Conservation (phyloP, 164 flowering plant genomes). For the Sextonia rubra region DNA sequence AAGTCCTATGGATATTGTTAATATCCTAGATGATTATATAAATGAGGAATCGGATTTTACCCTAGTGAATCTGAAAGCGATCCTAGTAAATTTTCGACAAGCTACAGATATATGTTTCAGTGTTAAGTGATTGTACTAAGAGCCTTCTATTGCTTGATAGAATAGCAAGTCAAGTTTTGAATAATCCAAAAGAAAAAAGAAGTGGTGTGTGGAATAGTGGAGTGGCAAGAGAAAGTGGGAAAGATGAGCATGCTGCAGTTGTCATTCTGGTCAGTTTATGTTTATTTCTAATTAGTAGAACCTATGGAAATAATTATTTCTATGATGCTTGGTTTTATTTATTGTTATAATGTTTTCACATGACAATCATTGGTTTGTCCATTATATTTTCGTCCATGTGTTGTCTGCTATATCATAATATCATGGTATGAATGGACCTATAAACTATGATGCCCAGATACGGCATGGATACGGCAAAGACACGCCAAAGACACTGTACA, state of each 20-base stretch:
- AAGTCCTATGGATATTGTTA: no score
- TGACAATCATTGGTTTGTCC: no score
- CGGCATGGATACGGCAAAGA: no score
- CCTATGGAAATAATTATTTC: background rate
- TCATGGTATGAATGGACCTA: no score
- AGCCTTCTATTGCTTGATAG: constrained; percentile 24
- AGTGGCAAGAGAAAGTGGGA: constrained; percentile 22
- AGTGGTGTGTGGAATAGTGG: constrained; percentile 21
- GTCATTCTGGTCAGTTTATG: constrained; percentile 53
- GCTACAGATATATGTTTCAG: background rate
- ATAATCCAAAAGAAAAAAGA: constrained; percentile 23
- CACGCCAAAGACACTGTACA: no score
- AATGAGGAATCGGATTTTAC: background rate
- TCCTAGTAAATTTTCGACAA: background rate
- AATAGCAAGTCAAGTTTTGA: constrained; percentile 40
- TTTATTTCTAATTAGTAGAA: background rate
- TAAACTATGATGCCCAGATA: no score
- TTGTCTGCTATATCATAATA: no score
- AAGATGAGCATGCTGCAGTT: constrained; percentile 43
- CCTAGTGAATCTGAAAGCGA: background rate
- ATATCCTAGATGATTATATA: no score
- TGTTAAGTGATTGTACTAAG: no score
- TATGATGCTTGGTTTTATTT: background rate
- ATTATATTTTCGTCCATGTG: no score
- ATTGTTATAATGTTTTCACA: background rate